Evolutionary conservation across 108 stramenopile genomes (phyloP), one percentile per base, ranked within the genome.

Genomic region (Fistulifera pelliculosa): DNA sequence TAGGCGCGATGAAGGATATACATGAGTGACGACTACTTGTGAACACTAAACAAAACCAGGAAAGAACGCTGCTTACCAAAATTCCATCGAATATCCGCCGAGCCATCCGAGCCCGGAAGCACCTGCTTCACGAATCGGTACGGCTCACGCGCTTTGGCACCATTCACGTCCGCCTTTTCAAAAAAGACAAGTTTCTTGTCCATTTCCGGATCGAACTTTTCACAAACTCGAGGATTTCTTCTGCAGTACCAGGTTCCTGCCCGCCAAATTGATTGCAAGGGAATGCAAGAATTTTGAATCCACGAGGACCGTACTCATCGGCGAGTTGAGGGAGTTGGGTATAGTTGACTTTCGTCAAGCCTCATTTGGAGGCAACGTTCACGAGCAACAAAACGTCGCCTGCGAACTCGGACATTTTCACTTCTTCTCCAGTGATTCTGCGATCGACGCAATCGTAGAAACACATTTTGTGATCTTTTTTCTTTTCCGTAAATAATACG

Each of bases 241-340:
- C 77, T 27, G 66, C 58, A 12, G 73, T 65, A 13, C 85, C 85
- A 17, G 83, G 83, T 54, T 89, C 87, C 64, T 89, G 87, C 14
- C 41, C 70, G 26, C 79, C 78, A 50, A 89, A 89, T 41, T 89
- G 83, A 55, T 84, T 81, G 63, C 80, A 89, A 3, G 87, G 87
- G 61, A 89, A 89, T 16, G 87, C 87, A 2, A 85, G 67, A 56
- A 89, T 65, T 40, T 83, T 71, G 49, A 89, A 61, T 0, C 79
- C 80, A 60, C 60, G 62, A 3, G 26, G 41, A 38, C 60, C 64
- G 55, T 66, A 81, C 21, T 76, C 71, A 56, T 89, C 83, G 58
- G 54, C 66, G 2, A 79, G 58, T 52, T 60, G 19, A 15, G 57
- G 41, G 1, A 79, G 54, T 60, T 74, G 65, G 62, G 58, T 66